Base-by-base conservation (phyloP, 2,329 filamentous ascomycete species). In the Scedosporium minutisporum region DNA sequence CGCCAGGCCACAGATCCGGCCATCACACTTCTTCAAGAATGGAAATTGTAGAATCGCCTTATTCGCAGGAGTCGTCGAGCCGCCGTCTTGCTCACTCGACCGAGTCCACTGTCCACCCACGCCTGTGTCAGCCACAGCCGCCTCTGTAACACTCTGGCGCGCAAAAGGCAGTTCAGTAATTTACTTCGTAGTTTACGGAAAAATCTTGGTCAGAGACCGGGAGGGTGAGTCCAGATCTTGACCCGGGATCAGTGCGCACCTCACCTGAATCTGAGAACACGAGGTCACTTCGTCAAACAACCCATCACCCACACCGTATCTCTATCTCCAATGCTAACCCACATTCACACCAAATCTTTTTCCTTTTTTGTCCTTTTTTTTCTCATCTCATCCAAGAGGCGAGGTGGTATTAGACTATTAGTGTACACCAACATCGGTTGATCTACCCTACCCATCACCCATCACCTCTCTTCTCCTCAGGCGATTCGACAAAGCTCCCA, bases 261-360 rank as follows among this genome's bases (percentile, higher is more conserved):
- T 64, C 66, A 67, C 66, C 66, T 68, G 66, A 68, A 67, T 65
- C 66, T 61, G 66, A 65, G 63, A 63, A 67, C 59, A 63, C 62
- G 65, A 66, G 44, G 44, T 53, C 38, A 33, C 59, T 16, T 27
- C n/a, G 44, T 12, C 21, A 44, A 14, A 42, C 42, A 41, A 59
- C 3, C 10, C 4, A 9, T 14, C 16, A 9, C 33, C 21, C 23
- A 44, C n/a, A 16, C 14, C 53, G 4, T 29, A 14, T n/a, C 14
- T 51, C 16, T 1, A 38, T 38, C 33, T 38, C 33, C 33, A 14
- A 38, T 10, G 33, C 33, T 38, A 38, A 38, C 33, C 33, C 33
- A 2, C 33, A 38, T 38, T 38, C 33, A 14, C 33, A 38, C 33
- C 9, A 38, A 38, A 38, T 3, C 9, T 12, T 38, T 33, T 33